Conservation (phyloP, 2,329 filamentous ascomycete species). For the Anthostomella pinea region DNA sequence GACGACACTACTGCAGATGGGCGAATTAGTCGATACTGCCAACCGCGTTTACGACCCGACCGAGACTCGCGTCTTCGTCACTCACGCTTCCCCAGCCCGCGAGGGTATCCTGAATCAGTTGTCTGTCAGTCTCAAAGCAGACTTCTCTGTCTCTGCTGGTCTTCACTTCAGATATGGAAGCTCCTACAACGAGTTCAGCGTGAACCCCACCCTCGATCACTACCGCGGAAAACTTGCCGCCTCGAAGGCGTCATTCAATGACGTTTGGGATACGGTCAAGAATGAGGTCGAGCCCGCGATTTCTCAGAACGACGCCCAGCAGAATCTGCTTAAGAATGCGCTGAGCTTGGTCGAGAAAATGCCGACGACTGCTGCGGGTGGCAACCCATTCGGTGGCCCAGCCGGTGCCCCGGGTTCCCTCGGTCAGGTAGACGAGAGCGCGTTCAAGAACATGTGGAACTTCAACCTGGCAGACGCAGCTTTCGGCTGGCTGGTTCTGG, state of each 20-base stretch:
- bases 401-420: slow-evolving; percentile 67
- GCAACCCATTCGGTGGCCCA: slow-evolving; percentile 93
- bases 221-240: slow-evolving; percentile 98
- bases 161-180: slow-evolving; percentile 98
- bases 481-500: slow-evolving; percentile 92
- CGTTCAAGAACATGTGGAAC: slow-evolving; percentile 99
- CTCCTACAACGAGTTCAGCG: slow-evolving; percentile 99
- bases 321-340: slow-evolving; percentile 86
- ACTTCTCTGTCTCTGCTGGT: slow-evolving; percentile 96
- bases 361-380: slow-evolving; percentile 90
- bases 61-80: slow-evolving; percentile 94
- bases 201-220: slow-evolving; percentile 96
- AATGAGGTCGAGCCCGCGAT: slow-evolving; percentile 93
- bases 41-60: slow-evolving; percentile 98
- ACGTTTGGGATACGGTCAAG: slow-evolving; percentile 99
- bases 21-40: slow-evolving; percentile 94
- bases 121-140: slow-evolving; percentile 93
- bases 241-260: slow-evolving; percentile 97
- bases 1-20: slow-evolving; percentile 97
- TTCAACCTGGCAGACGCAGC: slow-evolving; percentile 97
- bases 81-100: slow-evolving; percentile 91
- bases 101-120: slow-evolving; percentile 97
- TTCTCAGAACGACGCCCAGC: slow-evolving; percentile 87
- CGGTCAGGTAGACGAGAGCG: slow-evolving; percentile 94
- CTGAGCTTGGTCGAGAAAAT: slow-evolving; percentile 96